phyloP scores from a whole-genome alignment of 768 basidiomycete genomes.

The Solioccasus polychromus region DNA sequence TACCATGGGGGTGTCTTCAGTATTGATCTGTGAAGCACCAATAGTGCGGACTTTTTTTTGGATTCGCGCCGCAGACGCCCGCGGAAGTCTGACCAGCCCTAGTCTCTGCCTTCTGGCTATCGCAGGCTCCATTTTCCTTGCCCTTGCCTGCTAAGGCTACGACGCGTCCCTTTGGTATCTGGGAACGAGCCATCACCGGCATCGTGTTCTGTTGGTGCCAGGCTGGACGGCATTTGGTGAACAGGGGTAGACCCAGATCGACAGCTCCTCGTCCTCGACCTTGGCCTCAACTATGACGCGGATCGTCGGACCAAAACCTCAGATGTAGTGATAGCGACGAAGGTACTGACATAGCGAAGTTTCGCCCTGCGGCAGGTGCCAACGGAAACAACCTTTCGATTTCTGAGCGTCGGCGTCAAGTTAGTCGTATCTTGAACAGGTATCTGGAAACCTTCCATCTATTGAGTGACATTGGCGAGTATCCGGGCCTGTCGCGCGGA shows the following conservation, averaged over 20 bases:
- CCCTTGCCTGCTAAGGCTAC: slow-evolving; percentile 2
- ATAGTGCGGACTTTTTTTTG: not conserved
- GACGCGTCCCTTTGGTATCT: slow-evolving; percentile 3
- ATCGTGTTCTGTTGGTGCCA: slow-evolving; percentile 7
- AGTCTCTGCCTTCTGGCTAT: slow-evolving; percentile 2
- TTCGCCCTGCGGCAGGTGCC: not conserved
- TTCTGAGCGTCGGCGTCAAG: not conserved
- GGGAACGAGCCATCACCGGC: not conserved
- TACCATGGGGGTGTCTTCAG: slow-evolving; percentile 10
- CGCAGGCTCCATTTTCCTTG: slow-evolving; percentile 17
- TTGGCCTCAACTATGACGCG: not conserved
- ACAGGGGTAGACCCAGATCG: slow-evolving; percentile 2
- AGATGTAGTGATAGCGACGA: no score
- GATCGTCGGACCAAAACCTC: not conserved
- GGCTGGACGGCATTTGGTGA: slow-evolving; percentile 2
- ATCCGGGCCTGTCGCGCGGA: not conserved
- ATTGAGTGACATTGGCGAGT: not conserved
- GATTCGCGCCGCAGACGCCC: no score
- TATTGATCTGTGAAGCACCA: slow-evolving; percentile 10
- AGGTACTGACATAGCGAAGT: not conserved
- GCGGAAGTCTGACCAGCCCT: slow-evolving; percentile 2
- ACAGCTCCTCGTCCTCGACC: slow-evolving; percentile 1
- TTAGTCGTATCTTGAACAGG: slow-evolving; percentile 1
- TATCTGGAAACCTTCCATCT: not conserved
- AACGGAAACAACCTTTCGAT: not conserved